phyloP scores from a whole-genome alignment of 2,329 filamentous ascomycete species.

The Fonsecaea multimorphosa region DNA sequence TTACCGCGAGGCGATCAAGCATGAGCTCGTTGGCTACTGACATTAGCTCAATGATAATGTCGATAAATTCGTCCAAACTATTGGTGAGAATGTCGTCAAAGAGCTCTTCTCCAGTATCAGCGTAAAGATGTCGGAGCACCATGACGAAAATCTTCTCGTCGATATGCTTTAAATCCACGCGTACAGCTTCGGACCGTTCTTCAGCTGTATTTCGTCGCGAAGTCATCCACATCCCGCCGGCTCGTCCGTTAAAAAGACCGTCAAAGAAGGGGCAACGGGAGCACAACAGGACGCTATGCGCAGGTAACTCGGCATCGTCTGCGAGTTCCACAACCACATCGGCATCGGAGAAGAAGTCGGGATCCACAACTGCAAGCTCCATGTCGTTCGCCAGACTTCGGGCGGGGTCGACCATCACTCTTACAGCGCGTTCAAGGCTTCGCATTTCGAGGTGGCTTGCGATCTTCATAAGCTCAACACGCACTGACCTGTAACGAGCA shows the following conservation, averaged over 20 bases:
- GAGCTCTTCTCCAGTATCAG: constrained; percentile 77
- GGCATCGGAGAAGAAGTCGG: constrained; percentile 75
- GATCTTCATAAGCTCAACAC: constrained; percentile 86
- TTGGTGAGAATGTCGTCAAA: constrained; percentile 77
- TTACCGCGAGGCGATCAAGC: constrained; percentile 86
- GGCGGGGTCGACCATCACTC: constrained; percentile 72
- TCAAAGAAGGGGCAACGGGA: constrained; percentile 91
- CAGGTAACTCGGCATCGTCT: constrained; percentile 69
- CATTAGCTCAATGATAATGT: constrained; percentile 90
- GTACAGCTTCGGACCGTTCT: constrained; percentile 60
- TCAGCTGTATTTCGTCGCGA: constrained; percentile 63
- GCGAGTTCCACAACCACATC: constrained; percentile 82
- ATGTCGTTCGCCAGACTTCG: constrained; percentile 73
- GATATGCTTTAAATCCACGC: constrained; percentile 83
- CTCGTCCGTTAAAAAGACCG: constrained; percentile 85
- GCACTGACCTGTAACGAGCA: constrained; percentile 76
- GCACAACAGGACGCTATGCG: constrained; percentile 80
- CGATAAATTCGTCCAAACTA: constrained; percentile 81
- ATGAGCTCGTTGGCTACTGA: constrained; percentile 91
- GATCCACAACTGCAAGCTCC: constrained; percentile 69
- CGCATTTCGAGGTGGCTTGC: constrained; percentile 72
- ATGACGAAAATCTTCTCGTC: constrained; percentile 74
- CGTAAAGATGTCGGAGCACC: constrained; percentile 81
- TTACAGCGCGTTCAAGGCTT: constrained; percentile 76
- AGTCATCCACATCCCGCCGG: constrained; percentile 81